phyloP scores from a whole-genome alignment of 192 early-diverging fungal species.

The Hyaloraphidium curvatum region DNA sequence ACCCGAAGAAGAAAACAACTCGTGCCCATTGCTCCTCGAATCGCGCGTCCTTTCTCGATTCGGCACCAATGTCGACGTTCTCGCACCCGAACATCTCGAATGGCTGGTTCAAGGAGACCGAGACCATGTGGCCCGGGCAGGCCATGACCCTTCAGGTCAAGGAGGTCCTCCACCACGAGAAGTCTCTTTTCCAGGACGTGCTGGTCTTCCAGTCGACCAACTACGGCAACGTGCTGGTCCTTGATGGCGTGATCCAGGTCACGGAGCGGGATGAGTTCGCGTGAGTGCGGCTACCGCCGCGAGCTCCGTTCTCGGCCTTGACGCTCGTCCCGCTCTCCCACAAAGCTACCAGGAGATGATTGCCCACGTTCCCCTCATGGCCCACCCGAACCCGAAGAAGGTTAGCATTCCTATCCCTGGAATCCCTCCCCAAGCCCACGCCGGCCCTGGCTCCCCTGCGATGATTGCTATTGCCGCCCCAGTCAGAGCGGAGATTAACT shows the following conservation, averaged over 20 bases:
- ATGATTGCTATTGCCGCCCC: conserved; percentile 42
- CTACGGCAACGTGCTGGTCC: conserved; percentile 90
- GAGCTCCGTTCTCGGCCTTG: not conserved
- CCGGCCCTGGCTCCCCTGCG: conserved; percentile 1
- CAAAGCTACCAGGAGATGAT: conserved; percentile 97
- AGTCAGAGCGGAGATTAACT: too few species aligned
- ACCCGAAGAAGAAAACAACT: too few species aligned
- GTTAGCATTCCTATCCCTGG: conserved; percentile 18
- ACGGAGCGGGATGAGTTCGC: conserved; percentile 98
- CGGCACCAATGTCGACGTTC: too few species aligned
- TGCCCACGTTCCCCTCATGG: conserved; percentile 82
- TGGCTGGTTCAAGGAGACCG: conserved; percentile 94
- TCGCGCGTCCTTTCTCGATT: too few species aligned
- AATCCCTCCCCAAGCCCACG: not conserved
- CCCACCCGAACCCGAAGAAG: conserved; percentile 87
- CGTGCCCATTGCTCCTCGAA: too few species aligned
- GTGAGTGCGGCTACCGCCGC: conserved; percentile 22
- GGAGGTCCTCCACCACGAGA: conserved; percentile 86
- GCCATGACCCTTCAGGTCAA: conserved; percentile 89
- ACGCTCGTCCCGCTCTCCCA: not conserved
- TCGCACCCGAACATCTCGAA: conserved; percentile 82
- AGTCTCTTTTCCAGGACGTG: conserved; percentile 91
- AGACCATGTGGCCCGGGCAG: conserved; percentile 95
- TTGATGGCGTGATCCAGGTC: conserved; percentile 94
- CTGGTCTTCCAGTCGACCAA: conserved; percentile 88